Evolutionary conservation across 73 alveolate species (phyloP).

Genomic region (Diophrys appendiculata): DNA sequence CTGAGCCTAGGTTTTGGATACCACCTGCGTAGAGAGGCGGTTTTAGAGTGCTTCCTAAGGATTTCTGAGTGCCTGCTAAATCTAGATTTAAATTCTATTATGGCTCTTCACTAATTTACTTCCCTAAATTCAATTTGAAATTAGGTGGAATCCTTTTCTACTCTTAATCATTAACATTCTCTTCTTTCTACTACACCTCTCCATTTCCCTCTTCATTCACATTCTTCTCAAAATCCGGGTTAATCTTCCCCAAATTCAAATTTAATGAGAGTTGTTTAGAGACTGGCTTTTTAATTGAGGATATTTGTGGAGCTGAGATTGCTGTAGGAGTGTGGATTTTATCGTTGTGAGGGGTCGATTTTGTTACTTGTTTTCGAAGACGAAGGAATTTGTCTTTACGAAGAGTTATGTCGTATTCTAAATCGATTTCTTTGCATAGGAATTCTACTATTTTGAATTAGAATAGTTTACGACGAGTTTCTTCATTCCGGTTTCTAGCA

Average conservation of each 20-base stretch:
- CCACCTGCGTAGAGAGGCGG: too few relatives aligned
- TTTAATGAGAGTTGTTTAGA: neutral
- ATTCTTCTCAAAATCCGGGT: neutral
- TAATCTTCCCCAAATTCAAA: neutral
- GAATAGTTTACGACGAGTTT: constrained; percentile 89
- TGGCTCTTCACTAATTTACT: too few relatives aligned
- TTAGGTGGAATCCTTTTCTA: too few relatives aligned
- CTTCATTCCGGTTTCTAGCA: constrained; percentile 92
- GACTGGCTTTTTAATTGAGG: neutral
- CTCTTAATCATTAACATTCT: too few relatives aligned
- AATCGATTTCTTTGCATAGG: constrained; percentile 91
- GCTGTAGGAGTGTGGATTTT: neutral
- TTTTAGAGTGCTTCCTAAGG: too few relatives aligned
- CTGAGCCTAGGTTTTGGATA: too few relatives aligned
- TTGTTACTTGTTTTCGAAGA: constrained; percentile 64
- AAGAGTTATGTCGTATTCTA: constrained; percentile 91
- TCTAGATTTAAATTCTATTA: too few relatives aligned
- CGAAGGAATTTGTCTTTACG: constrained; percentile 74
- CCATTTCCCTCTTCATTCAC: too few relatives aligned
- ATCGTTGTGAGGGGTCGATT: neutral
- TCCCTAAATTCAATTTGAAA: too few relatives aligned
- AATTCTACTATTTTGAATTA: constrained; percentile 92
- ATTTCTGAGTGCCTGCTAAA: too few relatives aligned
- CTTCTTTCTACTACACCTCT: too few relatives aligned
- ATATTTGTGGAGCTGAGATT: neutral